Evolutionary conservation across 345 rosid species (phyloP), one percentile per base, ranked within the genome.

Genomic region (Capsella bursapastoris): DNA sequence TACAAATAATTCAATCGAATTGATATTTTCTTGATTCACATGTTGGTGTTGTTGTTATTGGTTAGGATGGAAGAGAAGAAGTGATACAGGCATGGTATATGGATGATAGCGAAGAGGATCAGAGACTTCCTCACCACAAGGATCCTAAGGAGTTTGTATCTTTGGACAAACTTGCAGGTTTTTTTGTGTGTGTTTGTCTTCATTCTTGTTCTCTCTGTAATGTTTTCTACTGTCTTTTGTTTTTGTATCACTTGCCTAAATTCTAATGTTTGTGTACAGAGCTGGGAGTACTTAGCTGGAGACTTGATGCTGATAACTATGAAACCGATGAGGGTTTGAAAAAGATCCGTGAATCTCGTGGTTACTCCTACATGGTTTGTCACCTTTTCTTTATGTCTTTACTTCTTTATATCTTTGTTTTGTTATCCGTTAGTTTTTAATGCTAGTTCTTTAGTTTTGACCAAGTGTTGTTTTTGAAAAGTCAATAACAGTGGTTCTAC

Each of bases 221-320:
- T 41, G 48, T 8, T 37, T 44, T 7, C 1, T 60, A 6, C 34
- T 18, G 15, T 49, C 18, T 16, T 18, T 31, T 13, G 1, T 44
- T 45, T 38, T 3, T 32, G 5, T 32, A 32, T 32, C 22, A 22
- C 22, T 22, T 22, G 22, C 22, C 22, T 22, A 22, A 22, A 22
- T 22, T 58, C 40, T 40, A 57, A 18, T 61, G 66, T 65, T 74
- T 52, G 38, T 55, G 78, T 79, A 75, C 57, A 91, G 97, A 87
- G 76, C 88, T 92, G 22, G 99, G 99, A 49, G 96, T 90, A 6
- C 90, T 90, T 22, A 89, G 97, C 83, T 92, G 97, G 97, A 81
- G 77, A 41, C 82, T 92, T 74, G 96, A 92, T 84, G 99, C 97
- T 58, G 97, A 92, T 77, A 79, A 87, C 68, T 87, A 92, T 70